Base-by-base conservation (phyloP, 148 eudicot genomes). In the Silene latifolia region DNA sequence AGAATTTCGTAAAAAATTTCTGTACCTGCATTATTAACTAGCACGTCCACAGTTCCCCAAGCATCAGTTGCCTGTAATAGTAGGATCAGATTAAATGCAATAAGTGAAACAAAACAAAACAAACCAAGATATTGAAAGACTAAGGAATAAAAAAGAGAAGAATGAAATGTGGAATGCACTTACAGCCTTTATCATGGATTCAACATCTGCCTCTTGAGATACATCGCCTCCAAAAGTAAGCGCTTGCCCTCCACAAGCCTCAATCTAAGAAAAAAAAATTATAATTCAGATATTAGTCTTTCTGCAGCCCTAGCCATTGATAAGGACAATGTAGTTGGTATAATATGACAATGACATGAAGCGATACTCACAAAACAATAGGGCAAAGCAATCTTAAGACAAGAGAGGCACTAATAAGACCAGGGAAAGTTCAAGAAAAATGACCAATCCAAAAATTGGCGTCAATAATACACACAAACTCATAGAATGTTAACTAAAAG, bases 21-120 rank as follows among this genome's bases (percentile, higher is more conserved):
- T 7, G 4, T 73, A 96, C 99, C 98, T 82, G 97, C 99, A 87
- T 96, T 96, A 79, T 96, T 96, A 70, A 96, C 89, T 79, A 96
- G 75, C 29, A 96, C 81, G 79, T 96, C 99, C 59, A 96, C 85
- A 42, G 99, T 92, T 67, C 99, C 99, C 99, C 99, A 96, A 13
- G 94, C 86, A 80, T 92, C 94, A 79, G 81, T 85, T 71, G 97
- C 98, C 99, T 96, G 77, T 15, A 72, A 1, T n/a, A n/a, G n/a
- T n/a, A n/a, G n/a, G n/a, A n/a, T n/a, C n/a, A n/a, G n/a, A n/a
- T n/a, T n/a, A 27, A n/a, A n/a, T n/a, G n/a, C n/a, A n/a, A n/a
- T n/a, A n/a, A n/a, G n/a, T n/a, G n/a, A n/a, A 23, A 17, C 29
- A 35, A 17, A 44, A 23, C 4, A 10, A 72, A n/a, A 60, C 21